These are phyloP conservation scores for Cyclostephanos tholiformis DNA, from an alignment of 108 stramenopile species.

Conservation along the genomic window DNA sequence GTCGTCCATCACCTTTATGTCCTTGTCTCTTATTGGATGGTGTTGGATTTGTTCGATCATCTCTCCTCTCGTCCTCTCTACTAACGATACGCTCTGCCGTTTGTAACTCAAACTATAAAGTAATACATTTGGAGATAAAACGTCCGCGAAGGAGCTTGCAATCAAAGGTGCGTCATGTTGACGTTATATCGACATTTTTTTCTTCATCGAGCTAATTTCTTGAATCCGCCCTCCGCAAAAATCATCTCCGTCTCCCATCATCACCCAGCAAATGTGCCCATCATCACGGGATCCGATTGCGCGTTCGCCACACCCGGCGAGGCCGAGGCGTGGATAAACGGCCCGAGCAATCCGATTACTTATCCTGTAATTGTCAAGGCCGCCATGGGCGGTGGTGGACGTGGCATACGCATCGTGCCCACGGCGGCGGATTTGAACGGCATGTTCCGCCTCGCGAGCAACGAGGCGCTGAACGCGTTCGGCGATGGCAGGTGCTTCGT, in stretches of 20 bases:
- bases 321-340: conserved; percentile 77
- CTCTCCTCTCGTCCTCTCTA: neutral
- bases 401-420: conserved; percentile 93
- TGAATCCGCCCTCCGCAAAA: too few relatives aligned
- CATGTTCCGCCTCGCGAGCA: conserved; percentile 73
- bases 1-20: too few relatives aligned
- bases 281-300: conserved; percentile 89
- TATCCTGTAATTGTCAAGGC: conserved; percentile 98
- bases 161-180: conserved; percentile 33
- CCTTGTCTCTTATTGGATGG: too few relatives aligned
- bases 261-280: conserved; percentile 71
- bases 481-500: conserved; percentile 94
- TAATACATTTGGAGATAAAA: conserved; percentile 91
- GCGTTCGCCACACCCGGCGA: conserved; percentile 82
- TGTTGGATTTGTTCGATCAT: neutral
- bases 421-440: conserved; percentile 67
- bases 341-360: conserved; percentile 70
- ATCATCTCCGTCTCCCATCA: too few relatives aligned
- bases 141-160: conserved; percentile 87
- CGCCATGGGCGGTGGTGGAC: conserved; percentile 94
- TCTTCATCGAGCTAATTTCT: too few relatives aligned
- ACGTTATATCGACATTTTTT: neutral
- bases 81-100: neutral
- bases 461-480: conserved; percentile 91
- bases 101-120: neutral